Conservation (phyloP, 2,329 filamentous ascomycete species). For the Byssochlamys sp. region DNA sequence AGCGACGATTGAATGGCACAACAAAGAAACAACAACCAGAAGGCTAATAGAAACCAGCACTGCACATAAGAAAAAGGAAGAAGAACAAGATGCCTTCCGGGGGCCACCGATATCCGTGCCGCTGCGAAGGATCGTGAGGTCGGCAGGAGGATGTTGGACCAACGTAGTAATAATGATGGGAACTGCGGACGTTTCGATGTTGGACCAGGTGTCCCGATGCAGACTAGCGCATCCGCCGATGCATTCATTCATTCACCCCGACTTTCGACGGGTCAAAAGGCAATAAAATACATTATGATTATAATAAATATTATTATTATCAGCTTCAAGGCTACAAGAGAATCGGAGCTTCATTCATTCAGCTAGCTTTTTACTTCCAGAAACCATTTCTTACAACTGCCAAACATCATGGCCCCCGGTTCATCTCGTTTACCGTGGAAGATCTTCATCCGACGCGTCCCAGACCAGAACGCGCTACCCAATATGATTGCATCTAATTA, state of each 20-base stretch:
- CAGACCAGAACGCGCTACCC: slow-evolving; percentile 3
- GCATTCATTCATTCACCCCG: background rate
- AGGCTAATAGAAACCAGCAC: background rate
- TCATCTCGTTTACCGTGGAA: background rate
- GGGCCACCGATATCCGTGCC: background rate
- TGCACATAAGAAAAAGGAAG: slow-evolving; percentile 1
- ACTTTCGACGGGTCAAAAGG: background rate
- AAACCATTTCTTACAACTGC: background rate
- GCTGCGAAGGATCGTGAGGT: background rate
- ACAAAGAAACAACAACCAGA: slow-evolving; percentile 4
- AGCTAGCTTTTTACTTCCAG: background rate
- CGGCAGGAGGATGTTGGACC: slow-evolving; percentile 5
- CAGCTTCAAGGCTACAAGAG: background rate
- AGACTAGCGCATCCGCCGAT: slow-evolving; percentile 7
- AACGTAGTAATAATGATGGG: background rate
- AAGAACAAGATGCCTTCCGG: slow-evolving; percentile 4
- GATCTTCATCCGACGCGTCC: background rate
- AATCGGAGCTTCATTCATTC: background rate
- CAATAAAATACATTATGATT: background rate
- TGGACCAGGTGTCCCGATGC: slow-evolving; percentile 4
- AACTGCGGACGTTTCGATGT: slow-evolving; percentile 3
- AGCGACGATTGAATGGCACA: slow-evolving; percentile 1
- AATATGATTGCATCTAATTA: slow-evolving; percentile 4
- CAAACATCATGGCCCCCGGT: background rate
- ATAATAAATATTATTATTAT: too few relatives aligned